Evolutionary conservation across 768 basidiomycete genomes (phyloP).

Genomic region (Mycena pura): DNA sequence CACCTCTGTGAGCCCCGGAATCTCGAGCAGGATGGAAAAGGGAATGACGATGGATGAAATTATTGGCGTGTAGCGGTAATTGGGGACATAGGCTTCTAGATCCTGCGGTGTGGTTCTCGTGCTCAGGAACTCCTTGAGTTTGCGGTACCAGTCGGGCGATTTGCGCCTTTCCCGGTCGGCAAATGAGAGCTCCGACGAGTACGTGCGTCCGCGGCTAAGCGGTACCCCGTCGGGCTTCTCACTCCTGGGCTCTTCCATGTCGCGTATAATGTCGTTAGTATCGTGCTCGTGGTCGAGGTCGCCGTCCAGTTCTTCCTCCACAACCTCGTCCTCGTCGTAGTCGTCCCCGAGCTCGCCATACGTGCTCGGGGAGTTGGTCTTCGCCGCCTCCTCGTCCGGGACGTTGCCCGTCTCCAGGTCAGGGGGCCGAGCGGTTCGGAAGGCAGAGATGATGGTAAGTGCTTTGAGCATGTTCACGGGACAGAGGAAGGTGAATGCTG

Average conservation of each 20-base stretch:
- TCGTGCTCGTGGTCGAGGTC: slow-evolving; percentile 20
- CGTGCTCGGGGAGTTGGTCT: background rate
- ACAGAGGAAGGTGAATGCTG: background rate
- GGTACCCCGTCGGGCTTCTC: background rate
- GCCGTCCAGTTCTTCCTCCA: no score
- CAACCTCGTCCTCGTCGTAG: slow-evolving; percentile 15
- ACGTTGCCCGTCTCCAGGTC: slow-evolving; percentile 9
- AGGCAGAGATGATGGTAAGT: background rate
- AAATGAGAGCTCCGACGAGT: slow-evolving; percentile 17
- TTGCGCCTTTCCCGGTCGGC: background rate
- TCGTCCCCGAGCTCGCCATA: background rate
- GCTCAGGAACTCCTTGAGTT: slow-evolving; percentile 22
- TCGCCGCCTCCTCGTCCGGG: background rate
- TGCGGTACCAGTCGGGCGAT: slow-evolving; percentile 21
- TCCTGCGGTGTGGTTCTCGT: slow-evolving; percentile 33
- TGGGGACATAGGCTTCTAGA: slow-evolving; percentile 50
- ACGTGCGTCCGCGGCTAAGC: slow-evolving; percentile 12
- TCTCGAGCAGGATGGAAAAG: slow-evolving; percentile 82
- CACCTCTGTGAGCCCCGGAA: slow-evolving; percentile 75
- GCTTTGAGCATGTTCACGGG: slow-evolving; percentile 9
- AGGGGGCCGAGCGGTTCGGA: background rate
- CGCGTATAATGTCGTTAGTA: slow-evolving; percentile 23
- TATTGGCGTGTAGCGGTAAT: slow-evolving; percentile 70
- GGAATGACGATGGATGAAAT: slow-evolving; percentile 73
- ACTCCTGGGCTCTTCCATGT: slow-evolving; percentile 11